A percentile compares a stretch with the other conserved stretches of the same genome.
phyloP scores from a whole-genome alignment of 2,329 filamentous ascomycete species.

The Diaporthe vaccinii region DNA sequence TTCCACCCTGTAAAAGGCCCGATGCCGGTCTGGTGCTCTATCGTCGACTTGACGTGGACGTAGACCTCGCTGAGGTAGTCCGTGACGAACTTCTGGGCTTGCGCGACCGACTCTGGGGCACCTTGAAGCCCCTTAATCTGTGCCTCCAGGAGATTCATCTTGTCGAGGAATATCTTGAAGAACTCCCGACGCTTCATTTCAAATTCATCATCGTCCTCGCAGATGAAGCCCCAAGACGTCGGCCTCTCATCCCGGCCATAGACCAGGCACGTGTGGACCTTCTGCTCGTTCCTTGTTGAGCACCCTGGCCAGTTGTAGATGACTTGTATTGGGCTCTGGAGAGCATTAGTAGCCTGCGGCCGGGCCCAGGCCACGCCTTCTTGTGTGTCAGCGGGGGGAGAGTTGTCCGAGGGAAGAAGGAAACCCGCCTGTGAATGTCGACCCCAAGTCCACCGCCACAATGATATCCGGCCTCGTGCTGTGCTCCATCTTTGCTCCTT shows the following conservation, averaged over 20 bases:
- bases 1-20: constrained; percentile 56
- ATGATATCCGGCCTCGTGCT: constrained; percentile 52
- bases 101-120: constrained; percentile 55
- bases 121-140: constrained; percentile 59
- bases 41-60: constrained; percentile 60
- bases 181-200: constrained; percentile 59
- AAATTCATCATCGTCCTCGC: constrained; percentile 59
- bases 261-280: constrained; percentile 65
- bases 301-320: constrained; percentile 68
- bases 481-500: constrained; percentile 13
- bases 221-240: constrained; percentile 67
- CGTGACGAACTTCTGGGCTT: constrained; percentile 61
- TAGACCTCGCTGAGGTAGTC: constrained; percentile 66
- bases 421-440: constrained; percentile 58
- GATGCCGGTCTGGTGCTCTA: constrained; percentile 56
- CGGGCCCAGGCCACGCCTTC: constrained; percentile 54
- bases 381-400: constrained; percentile 5
- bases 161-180: constrained; percentile 69
- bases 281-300: constrained; percentile 66
- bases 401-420: neutral
- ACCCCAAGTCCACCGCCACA: constrained; percentile 60
- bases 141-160: constrained; percentile 56
- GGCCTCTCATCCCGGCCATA: constrained; percentile 58
- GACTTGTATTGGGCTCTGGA: constrained; percentile 57
- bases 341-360: constrained; percentile 48